These are phyloP conservation scores for Blastobotrys petasosporus DNA, from an alignment of 1,139 yeast species.

Conservation along the genomic window DNA sequence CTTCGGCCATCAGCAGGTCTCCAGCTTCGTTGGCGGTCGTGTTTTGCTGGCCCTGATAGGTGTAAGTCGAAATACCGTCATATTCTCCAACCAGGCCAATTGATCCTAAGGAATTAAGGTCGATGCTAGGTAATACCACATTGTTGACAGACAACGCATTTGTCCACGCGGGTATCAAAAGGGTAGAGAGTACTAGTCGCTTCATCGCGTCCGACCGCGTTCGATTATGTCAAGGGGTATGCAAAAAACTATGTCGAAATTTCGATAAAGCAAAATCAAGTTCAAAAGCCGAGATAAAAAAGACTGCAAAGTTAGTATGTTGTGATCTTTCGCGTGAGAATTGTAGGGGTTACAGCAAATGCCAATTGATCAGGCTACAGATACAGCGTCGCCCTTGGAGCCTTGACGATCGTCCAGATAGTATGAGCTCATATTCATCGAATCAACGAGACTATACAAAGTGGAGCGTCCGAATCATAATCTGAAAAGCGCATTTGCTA, in stretches of 20 bases:
- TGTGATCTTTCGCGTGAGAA: too few relatives aligned
- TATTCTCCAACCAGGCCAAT: constrained; percentile 63
- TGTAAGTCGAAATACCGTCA: constrained; percentile 54
- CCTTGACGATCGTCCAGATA: too few relatives aligned
- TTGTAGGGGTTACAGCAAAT: too few relatives aligned
- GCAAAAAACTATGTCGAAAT: neutral
- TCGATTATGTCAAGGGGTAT: neutral
- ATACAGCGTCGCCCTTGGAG: too few relatives aligned
- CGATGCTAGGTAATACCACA: constrained; percentile 27
- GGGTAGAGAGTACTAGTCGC: constrained; percentile 5
- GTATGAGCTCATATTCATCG: too few relatives aligned
- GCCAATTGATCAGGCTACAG: too few relatives aligned
- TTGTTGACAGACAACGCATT: constrained; percentile 12
- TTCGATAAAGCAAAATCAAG: neutral
- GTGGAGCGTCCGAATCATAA: too few relatives aligned
- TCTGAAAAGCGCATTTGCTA: too few relatives aligned
- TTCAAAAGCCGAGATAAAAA: neutral
- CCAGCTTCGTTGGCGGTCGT: constrained; percentile 13
- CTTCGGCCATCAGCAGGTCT: constrained; percentile 25
- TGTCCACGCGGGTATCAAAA: constrained; percentile 1
- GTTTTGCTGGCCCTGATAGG: constrained; percentile 45
- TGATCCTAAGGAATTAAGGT: constrained; percentile 31
- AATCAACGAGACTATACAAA: too few relatives aligned
- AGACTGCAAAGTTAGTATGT: too few relatives aligned
- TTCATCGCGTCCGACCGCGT: constrained; percentile 6